These are phyloP conservation scores for Hibiscus mutabilis DNA, from an alignment of 345 rosid species.

Conservation along the genomic window DNA sequence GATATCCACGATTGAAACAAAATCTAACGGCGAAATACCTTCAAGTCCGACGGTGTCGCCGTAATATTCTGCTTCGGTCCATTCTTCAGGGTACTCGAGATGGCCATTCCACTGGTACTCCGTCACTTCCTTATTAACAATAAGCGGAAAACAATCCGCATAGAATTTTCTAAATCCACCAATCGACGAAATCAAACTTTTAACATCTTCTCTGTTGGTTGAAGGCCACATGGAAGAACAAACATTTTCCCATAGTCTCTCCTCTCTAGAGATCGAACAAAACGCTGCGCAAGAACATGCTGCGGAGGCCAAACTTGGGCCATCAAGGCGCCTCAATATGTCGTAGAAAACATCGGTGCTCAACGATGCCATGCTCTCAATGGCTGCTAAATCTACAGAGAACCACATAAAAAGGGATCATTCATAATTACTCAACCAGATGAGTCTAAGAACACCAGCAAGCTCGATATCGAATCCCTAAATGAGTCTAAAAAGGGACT, in stretches of 20 bases:
- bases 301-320: slow-evolving; percentile 60
- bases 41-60: slow-evolving; percentile 51
- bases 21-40: slow-evolving; percentile 47
- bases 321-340: slow-evolving; percentile 71
- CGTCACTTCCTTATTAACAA: slow-evolving; percentile 55
- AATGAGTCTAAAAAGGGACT: no score
- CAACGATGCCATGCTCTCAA: slow-evolving; percentile 40
- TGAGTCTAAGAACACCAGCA: background rate
- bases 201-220: slow-evolving; percentile 55
- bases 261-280: slow-evolving; percentile 65
- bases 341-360: slow-evolving; percentile 63
- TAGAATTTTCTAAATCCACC: slow-evolving; percentile 81
- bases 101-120: slow-evolving; percentile 48
- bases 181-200: slow-evolving; percentile 39
- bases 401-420: slow-evolving; percentile 1
- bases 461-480: background rate
- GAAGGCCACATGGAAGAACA: slow-evolving; percentile 80
- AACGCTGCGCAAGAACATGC: slow-evolving; percentile 68
- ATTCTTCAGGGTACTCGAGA: slow-evolving; percentile 56
- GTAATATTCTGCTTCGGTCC: slow-evolving; percentile 68
- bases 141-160: slow-evolving; percentile 69
- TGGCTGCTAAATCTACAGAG: slow-evolving; percentile 14
- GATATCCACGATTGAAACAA: slow-evolving; percentile 62
- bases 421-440: background rate
- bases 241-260: slow-evolving; percentile 66